Percentiles rank a stretch among this genome's conserved stretches.
phyloP scores from a whole-genome alignment of 345 rosid species.

The Leavenworthia alabamica region DNA sequence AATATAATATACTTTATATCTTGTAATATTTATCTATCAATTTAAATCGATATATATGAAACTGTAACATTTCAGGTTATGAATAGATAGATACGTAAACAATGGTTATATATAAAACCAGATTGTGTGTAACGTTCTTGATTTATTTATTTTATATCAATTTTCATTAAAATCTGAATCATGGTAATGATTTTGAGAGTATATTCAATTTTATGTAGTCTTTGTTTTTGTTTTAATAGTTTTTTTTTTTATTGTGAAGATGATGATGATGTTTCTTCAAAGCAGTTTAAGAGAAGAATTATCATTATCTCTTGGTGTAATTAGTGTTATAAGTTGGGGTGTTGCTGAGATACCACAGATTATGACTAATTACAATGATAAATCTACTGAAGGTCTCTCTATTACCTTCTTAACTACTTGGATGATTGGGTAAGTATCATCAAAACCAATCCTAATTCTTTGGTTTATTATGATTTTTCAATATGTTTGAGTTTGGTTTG shows the following conservation, averaged over 20 bases:
- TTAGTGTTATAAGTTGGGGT: conserved; percentile 74
- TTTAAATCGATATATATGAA: neutral
- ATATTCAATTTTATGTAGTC: conserved; percentile 24
- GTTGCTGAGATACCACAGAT: conserved; percentile 82
- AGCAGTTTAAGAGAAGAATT: conserved; percentile 43
- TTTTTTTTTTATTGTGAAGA: neutral
- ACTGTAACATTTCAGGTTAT: neutral
- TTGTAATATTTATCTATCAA: neutral
- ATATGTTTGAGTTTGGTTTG: neutral
- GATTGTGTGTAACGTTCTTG: conserved; percentile 10
- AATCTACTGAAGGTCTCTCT: conserved; percentile 76
- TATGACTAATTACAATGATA: conserved; percentile 56
- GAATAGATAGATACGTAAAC: neutral
- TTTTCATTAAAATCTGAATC: conserved; percentile 3
- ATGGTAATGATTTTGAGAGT: neutral
- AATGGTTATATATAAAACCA: too few relatives aligned
- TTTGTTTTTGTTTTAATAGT: conserved; percentile 10
- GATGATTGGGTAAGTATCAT: conserved; percentile 58
- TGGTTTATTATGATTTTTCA: neutral
- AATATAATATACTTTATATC: too few relatives aligned
- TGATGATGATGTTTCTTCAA: conserved; percentile 18
- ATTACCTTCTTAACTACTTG: conserved; percentile 68
- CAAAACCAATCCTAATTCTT: neutral
- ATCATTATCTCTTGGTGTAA: conserved; percentile 51
- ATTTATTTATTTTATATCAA: neutral